Evolutionary conservation across 2,329 filamentous ascomycete genomes (phyloP).

Genomic region (Coniella lustricola): DNA sequence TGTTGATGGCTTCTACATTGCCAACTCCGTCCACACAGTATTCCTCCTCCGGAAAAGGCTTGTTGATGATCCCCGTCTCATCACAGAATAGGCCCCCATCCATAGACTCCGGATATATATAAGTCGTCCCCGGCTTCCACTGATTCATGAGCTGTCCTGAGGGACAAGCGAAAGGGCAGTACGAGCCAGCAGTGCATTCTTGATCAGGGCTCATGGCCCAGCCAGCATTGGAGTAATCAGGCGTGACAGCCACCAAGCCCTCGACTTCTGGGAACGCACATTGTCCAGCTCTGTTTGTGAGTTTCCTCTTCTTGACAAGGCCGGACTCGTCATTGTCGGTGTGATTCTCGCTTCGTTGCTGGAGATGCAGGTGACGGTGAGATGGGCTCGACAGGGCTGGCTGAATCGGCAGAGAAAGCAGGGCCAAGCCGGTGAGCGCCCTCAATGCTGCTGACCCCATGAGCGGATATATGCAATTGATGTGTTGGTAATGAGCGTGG

Average conservation of each 20-base stretch:
- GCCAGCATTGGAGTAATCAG: conserved; percentile 57
- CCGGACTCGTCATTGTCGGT: conserved; percentile 27
- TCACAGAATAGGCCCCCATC: conserved; percentile 71
- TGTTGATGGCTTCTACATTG: conserved; percentile 59
- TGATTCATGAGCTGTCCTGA: conserved; percentile 70
- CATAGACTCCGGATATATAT: conserved; percentile 65
- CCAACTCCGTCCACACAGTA: conserved; percentile 67
- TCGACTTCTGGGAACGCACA: conserved; percentile 62
- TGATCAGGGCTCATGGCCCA: conserved; percentile 77
- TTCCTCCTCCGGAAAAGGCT: conserved; percentile 60
- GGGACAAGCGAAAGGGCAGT: conserved; percentile 72
- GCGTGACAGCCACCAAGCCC: conserved; percentile 62
- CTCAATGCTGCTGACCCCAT: conserved; percentile 50
- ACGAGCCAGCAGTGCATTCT: conserved; percentile 57
- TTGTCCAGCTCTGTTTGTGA: conserved; percentile 45
- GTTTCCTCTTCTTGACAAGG: conserved; percentile 17
- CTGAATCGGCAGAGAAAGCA: conserved; percentile 38
- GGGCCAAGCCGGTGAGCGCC: conserved; percentile 41
- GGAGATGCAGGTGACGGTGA: conserved; percentile 30
- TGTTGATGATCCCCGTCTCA: conserved; percentile 54
- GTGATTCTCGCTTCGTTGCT: conserved; percentile 26
- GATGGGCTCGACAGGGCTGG: conserved; percentile 31
- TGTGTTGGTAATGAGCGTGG: conserved; percentile 8
- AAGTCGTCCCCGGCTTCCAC: conserved; percentile 66
- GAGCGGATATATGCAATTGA: conserved; percentile 18